phyloP scores from a whole-genome alignment of 129 eudicot genomes.

The Erigeron canadensis region DNA sequence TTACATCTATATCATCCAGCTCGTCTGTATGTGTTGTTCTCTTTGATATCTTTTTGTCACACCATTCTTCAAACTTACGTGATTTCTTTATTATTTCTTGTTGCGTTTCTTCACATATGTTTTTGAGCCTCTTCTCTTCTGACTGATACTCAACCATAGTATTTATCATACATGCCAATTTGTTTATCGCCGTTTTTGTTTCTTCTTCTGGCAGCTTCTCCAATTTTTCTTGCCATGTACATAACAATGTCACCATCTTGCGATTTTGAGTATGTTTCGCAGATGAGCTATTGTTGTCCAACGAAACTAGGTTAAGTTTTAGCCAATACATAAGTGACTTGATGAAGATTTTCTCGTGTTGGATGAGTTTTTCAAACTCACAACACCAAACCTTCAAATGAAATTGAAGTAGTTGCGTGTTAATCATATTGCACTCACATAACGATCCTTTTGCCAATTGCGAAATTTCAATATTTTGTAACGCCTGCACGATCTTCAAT shows the following conservation, averaged over 20 bases:
- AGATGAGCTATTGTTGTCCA: constrained; percentile 50
- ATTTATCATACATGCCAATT: constrained; percentile 41
- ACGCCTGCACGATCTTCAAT: constrained; percentile 34
- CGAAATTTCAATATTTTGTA: constrained; percentile 38
- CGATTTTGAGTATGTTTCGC: constrained; percentile 52
- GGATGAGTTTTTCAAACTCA: constrained; percentile 53
- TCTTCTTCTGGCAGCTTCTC: constrained; percentile 73
- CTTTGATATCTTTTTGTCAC: constrained; percentile 48
- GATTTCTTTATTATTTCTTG: constrained; percentile 45
- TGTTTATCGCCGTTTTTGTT: constrained; percentile 49
- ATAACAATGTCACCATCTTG: constrained; percentile 50
- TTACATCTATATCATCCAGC: constrained; percentile 30
- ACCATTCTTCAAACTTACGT: constrained; percentile 61
- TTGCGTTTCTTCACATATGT: constrained; percentile 52
- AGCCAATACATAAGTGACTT: constrained; percentile 61
- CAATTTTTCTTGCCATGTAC: constrained; percentile 55
- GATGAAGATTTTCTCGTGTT: constrained; percentile 50
- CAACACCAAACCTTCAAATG: constrained; percentile 58
- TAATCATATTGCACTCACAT: constrained; percentile 47
- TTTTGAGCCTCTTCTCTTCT: constrained; percentile 49
- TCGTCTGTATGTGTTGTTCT: constrained; percentile 12
- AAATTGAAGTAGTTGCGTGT: constrained; percentile 44
- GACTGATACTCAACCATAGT: constrained; percentile 49
- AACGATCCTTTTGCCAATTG: constrained; percentile 51
- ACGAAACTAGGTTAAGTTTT: constrained; percentile 54